phyloP scores from a whole-genome alignment of 352 stramenopile genomes.

The Phytopythium chamaehyphon region DNA sequence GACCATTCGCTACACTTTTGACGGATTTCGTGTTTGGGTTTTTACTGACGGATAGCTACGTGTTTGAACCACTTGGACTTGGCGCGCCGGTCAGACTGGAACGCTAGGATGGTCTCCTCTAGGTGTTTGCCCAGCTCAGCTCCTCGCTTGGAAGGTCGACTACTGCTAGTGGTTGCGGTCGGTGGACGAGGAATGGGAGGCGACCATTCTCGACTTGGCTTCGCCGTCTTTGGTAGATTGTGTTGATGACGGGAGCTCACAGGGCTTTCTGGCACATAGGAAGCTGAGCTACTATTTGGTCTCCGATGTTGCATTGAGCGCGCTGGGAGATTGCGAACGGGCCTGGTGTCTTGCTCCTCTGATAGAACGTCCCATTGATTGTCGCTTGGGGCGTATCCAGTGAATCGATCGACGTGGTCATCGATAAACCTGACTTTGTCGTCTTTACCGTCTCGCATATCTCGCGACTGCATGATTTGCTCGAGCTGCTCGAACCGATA shows the following conservation, averaged over 20 bases:
- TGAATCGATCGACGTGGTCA: background rate
- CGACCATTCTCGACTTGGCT: too few species aligned
- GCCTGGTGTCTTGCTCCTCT: background rate
- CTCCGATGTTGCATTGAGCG: too few species aligned
- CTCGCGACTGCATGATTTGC: background rate
- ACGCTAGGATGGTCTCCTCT: conserved; percentile 1
- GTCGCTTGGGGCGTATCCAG: background rate
- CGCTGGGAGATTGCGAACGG: background rate
- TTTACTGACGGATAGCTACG: too few species aligned
- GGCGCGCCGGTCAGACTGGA: conserved; percentile 6
- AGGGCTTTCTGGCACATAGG: too few species aligned
- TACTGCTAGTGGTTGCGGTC: background rate
- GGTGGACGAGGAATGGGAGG: background rate
- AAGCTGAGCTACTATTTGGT: too few species aligned
- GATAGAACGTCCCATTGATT: background rate
- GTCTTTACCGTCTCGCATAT: background rate
- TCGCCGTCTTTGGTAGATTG: too few species aligned
- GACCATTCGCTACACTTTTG: too few species aligned
- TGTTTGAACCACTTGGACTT: conserved; percentile 9
- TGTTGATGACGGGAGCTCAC: too few species aligned
- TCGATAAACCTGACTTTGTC: background rate
- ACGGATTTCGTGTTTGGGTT: too few species aligned
- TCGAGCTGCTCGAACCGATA: conserved; percentile 2
- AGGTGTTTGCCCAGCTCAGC: background rate
- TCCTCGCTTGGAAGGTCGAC: background rate